A percentile compares a stretch with the other conserved stretches of the same genome.
Conservation (phyloP, 345 rosid genomes). For the Rhodomyrtus tomentosa region DNA sequence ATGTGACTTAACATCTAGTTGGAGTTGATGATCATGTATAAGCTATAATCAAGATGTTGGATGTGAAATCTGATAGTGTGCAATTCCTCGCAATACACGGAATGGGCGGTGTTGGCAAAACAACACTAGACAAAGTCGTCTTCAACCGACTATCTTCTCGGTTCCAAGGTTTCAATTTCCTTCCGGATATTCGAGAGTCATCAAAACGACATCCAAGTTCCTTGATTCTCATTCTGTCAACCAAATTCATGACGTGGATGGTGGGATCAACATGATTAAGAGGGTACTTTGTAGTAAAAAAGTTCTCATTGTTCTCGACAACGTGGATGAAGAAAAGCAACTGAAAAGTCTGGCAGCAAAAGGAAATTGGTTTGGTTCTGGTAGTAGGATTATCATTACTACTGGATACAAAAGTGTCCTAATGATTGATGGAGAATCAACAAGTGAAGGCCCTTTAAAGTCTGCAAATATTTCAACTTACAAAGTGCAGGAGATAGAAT, state of each 20-base stretch:
- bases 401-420: background rate
- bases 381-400: background rate
- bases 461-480: background rate
- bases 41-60: background rate
- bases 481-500: background rate
- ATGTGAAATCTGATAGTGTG: background rate
- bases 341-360: background rate
- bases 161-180: no score
- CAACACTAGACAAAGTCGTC: background rate
- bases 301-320: background rate
- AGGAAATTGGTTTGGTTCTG: background rate
- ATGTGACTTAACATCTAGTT: background rate
- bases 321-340: background rate
- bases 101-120: background rate
- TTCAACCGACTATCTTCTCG: background rate
- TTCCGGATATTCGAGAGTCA: no score
- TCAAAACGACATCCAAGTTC: no score
- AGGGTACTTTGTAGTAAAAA: background rate
- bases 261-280: no score
- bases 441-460: background rate
- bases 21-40: background rate
- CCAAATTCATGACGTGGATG: no score
- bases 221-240: no score
- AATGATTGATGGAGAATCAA: background rate
- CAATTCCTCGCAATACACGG: background rate